These are phyloP conservation scores for Podospora australis DNA, from an alignment of 495 filamentous ascomycete species.

Conservation along the genomic window DNA sequence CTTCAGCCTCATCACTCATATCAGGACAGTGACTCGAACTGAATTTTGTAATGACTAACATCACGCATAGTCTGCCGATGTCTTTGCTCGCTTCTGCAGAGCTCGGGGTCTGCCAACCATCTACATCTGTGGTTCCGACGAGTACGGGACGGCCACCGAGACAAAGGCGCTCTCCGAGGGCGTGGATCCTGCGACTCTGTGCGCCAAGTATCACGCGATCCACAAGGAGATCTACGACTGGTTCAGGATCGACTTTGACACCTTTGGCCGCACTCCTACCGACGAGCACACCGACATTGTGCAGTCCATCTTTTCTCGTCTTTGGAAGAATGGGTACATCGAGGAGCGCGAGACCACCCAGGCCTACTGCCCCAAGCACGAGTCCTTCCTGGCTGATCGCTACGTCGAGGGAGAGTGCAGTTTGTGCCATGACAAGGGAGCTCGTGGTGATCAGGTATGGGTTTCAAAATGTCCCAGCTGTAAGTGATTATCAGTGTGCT, in stretches of 20 bases:
- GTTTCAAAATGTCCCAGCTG: background rate
- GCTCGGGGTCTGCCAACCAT: slow-evolving; percentile 59
- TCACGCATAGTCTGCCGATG: slow-evolving; percentile 31
- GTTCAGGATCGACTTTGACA: slow-evolving; percentile 73
- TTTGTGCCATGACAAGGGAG: slow-evolving; percentile 68
- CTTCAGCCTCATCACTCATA: background rate
- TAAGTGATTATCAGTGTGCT: background rate
- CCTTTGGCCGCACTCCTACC: slow-evolving; percentile 79
- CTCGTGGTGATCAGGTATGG: slow-evolving; percentile 61
- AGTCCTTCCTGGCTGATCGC: slow-evolving; percentile 83
- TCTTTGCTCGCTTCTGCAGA: slow-evolving; percentile 61
- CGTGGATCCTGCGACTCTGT: slow-evolving; percentile 62
- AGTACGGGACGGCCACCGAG: slow-evolving; percentile 75
- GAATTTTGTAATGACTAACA: slow-evolving; percentile 3
- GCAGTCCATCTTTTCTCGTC: slow-evolving; percentile 74
- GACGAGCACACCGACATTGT: slow-evolving; percentile 75
- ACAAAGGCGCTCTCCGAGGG: slow-evolving; percentile 68
- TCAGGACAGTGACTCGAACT: too few species aligned
- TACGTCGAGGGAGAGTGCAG: slow-evolving; percentile 86
- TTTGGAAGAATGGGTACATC: slow-evolving; percentile 73
- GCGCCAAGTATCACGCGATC: slow-evolving; percentile 77
- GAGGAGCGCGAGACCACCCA: slow-evolving; percentile 69
- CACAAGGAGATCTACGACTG: slow-evolving; percentile 84
- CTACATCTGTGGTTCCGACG: slow-evolving; percentile 65
- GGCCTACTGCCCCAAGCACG: slow-evolving; percentile 80